Conservation (phyloP, 2,329 filamentous ascomycete genomes). For the Fusarium verrucosum region DNA sequence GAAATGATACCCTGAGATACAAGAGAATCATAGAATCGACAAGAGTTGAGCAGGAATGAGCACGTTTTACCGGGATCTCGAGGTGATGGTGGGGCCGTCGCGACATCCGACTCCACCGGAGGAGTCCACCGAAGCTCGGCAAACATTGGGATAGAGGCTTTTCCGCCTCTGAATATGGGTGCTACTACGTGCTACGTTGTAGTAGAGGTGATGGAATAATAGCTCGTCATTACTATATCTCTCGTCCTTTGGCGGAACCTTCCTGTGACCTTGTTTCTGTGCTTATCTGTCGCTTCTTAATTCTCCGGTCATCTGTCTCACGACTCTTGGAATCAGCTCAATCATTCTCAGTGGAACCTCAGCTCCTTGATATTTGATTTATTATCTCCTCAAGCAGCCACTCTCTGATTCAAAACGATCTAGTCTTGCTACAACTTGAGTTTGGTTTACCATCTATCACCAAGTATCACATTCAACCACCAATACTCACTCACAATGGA, state of each 20-base stretch:
- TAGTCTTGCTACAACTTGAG: background rate
- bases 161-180: background rate
- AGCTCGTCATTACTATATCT: slow-evolving; percentile 17
- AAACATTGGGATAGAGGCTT: slow-evolving; percentile 14
- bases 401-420: background rate
- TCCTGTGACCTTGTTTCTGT: background rate
- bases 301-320: slow-evolving; percentile 23
- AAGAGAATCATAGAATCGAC: background rate
- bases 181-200: background rate
- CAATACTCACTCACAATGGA: slow-evolving; percentile 15
- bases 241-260: slow-evolving; percentile 10
- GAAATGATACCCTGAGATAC: slow-evolving; percentile 3
- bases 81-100: slow-evolving; percentile 14
- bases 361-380: slow-evolving; percentile 17
- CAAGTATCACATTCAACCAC: background rate
- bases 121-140: slow-evolving; percentile 17
- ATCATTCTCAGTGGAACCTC: slow-evolving; percentile 34
- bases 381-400: slow-evolving; percentile 15
- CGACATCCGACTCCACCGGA: slow-evolving; percentile 4
- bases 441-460: background rate
- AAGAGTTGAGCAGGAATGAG: slow-evolving; percentile 51
- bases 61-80: slow-evolving; percentile 47
- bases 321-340: slow-evolving; percentile 37
- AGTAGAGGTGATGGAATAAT: slow-evolving; percentile 8
- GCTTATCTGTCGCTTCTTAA: slow-evolving; percentile 8